Conservation (phyloP, 2,329 filamentous ascomycete genomes). For the Biscogniauxia marginata region DNA sequence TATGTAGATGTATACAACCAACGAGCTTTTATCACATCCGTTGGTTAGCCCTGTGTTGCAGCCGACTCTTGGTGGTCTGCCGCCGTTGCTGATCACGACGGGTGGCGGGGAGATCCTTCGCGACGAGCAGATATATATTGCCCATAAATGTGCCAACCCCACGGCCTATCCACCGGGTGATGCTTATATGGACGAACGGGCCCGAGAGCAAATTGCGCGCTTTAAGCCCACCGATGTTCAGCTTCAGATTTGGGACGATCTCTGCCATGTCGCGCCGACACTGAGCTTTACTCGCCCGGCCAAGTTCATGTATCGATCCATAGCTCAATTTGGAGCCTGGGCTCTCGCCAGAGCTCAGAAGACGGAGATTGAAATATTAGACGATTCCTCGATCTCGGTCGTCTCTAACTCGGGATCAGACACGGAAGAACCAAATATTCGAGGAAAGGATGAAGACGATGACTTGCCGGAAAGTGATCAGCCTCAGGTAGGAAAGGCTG, state of each 20-base stretch:
- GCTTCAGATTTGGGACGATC: constrained; percentile 91
- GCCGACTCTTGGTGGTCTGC: constrained; percentile 83
- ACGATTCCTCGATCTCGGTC: constrained; percentile 74
- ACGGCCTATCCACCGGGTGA: constrained; percentile 69
- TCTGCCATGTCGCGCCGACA: constrained; percentile 89
- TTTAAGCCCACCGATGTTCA: constrained; percentile 89
- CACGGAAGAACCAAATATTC: constrained; percentile 30
- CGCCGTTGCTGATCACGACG: constrained; percentile 80
- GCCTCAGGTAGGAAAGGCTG: constrained; percentile 73
- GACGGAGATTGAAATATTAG: constrained; percentile 73
- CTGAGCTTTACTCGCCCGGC: constrained; percentile 95
- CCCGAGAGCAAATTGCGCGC: constrained; percentile 57
- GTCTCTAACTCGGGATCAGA: constrained; percentile 61
- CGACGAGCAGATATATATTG: constrained; percentile 93
- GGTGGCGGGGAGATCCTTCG: constrained; percentile 87
- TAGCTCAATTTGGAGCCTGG: constrained; percentile 94
- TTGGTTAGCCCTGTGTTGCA: constrained; percentile 88
- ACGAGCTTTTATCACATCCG: constrained; percentile 80
- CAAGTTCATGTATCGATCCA: constrained; percentile 91
- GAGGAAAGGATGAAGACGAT: constrained; percentile 20
- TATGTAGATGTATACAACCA: constrained; percentile 68
- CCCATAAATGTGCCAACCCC: constrained; percentile 91
- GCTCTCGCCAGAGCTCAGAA: constrained; percentile 80
- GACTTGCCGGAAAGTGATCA: constrained; percentile 9
- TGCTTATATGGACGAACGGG: constrained; percentile 60